A percentile compares a stretch with the other conserved stretches of the same genome.
Conservation (phyloP, 2,329 filamentous ascomycete species). For the Beauveria sp. region DNA sequence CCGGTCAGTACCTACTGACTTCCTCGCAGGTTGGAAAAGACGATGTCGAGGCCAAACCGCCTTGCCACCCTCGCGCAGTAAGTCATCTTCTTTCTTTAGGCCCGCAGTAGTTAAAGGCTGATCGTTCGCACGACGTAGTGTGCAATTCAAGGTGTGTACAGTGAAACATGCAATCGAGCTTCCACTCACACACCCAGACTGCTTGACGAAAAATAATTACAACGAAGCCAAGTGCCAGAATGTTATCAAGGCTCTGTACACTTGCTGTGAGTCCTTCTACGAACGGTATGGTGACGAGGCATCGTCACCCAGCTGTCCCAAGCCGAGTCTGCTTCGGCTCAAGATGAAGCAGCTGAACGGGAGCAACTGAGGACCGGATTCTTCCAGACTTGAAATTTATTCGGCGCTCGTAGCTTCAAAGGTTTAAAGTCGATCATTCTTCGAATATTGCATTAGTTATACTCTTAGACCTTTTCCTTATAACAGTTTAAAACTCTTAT, state of each 20-base stretch:
- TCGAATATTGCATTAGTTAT: no score
- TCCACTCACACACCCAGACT: constrained; percentile 49
- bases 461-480: not conserved
- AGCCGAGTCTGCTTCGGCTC: constrained; percentile 66
- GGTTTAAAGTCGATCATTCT: no score
- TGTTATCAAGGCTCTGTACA: constrained; percentile 78
- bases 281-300: constrained; percentile 68
- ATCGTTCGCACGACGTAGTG: constrained; percentile 50
- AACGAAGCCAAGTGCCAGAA: constrained; percentile 75
- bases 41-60: constrained; percentile 65
- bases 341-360: constrained; percentile 73
- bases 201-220: constrained; percentile 75
- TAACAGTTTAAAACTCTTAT: constrained; percentile 19
- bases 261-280: constrained; percentile 90
- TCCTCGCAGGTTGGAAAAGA: constrained; percentile 43
- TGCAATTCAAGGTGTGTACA: constrained; percentile 69
- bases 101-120: not conserved
- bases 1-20: not conserved
- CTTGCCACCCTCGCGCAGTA: constrained; percentile 80
- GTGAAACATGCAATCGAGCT: not conserved
- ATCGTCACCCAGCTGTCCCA: constrained; percentile 76
- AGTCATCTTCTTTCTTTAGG: constrained; percentile 24
- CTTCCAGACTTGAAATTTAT: no score
- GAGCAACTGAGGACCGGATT: constrained; percentile 15
- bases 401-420: no score